A percentile compares a stretch with the other conserved stretches of the same genome.
phyloP scores from a whole-genome alignment of 176 grass and related monocot species.

The Eremochloa ophiuroides region DNA sequence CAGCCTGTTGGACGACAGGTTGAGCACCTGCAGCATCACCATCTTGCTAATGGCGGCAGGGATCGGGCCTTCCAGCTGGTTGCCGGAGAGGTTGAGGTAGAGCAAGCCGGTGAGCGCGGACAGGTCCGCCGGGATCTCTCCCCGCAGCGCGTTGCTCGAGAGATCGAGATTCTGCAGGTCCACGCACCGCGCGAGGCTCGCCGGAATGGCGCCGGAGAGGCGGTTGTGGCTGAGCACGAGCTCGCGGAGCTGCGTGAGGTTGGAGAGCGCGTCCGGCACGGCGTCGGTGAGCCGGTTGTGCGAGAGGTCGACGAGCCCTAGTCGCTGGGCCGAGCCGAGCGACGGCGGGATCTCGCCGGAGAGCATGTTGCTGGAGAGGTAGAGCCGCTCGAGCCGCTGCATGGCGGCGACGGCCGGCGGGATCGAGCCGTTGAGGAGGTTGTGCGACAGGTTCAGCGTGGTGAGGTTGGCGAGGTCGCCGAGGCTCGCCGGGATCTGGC shows the following conservation, averaged over 20 bases:
- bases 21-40: conserved; percentile 70
- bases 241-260: conserved; percentile 45
- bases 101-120: conserved; percentile 49
- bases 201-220: conserved; percentile 37
- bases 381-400: conserved; percentile 68
- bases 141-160: conserved; percentile 57
- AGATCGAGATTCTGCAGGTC: conserved; percentile 60
- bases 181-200: conserved; percentile 20
- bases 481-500: conserved; percentile 69
- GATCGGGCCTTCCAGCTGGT: conserved; percentile 59
- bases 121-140: conserved; percentile 51
- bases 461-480: conserved; percentile 64
- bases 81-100: conserved; percentile 71
- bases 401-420: conserved; percentile 45
- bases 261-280: conserved; percentile 42
- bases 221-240: conserved; percentile 40
- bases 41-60: conserved; percentile 67
- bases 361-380: conserved; percentile 75
- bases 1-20: conserved; percentile 74
- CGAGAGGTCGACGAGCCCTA: conserved; percentile 74
- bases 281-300: conserved; percentile 40
- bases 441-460: conserved; percentile 53
- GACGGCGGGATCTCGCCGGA: conserved; percentile 61
- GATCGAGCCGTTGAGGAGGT: conserved; percentile 71
- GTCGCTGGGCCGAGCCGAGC: conserved; percentile 45